Conservation (phyloP, 2,329 filamentous ascomycete genomes). For the Zasmidium cellare region DNA sequence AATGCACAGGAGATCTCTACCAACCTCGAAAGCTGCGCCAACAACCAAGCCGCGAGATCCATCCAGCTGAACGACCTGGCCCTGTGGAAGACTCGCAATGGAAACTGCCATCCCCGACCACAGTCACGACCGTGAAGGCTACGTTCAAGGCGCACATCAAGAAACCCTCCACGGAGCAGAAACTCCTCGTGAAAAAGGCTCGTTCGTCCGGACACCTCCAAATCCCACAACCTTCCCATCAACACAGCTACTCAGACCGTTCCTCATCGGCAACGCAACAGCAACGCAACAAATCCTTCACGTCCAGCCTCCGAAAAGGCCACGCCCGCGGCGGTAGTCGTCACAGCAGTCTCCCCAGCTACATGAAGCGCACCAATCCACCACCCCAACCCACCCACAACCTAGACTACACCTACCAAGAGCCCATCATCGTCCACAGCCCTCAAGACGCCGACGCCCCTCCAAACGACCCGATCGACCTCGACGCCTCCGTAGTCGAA, state of each 20-base stretch:
- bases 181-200: not conserved
- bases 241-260: not conserved
- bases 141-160: too few relatives aligned
- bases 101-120: too few relatives aligned
- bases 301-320: not conserved
- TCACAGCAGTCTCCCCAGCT: not conserved
- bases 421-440: not conserved
- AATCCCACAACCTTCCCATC: not conserved
- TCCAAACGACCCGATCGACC: not conserved
- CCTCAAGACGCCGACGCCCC: not conserved
- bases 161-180: too few relatives aligned
- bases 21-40: not conserved
- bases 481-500: not conserved
- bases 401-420: not conserved
- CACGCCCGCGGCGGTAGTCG: not conserved
- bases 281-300: not conserved
- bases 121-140: too few relatives aligned
- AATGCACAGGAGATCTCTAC: slow-evolving; percentile 8
- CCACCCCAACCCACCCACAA: too few relatives aligned
- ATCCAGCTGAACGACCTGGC: not conserved
- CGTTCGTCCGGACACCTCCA: not conserved
- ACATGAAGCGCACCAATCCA: not conserved
- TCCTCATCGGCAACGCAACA: not conserved
- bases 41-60: not conserved
- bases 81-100: too few relatives aligned